These are phyloP conservation scores for Linum trigynum DNA, from an alignment of 345 rosid species.

Conservation along the genomic window DNA sequence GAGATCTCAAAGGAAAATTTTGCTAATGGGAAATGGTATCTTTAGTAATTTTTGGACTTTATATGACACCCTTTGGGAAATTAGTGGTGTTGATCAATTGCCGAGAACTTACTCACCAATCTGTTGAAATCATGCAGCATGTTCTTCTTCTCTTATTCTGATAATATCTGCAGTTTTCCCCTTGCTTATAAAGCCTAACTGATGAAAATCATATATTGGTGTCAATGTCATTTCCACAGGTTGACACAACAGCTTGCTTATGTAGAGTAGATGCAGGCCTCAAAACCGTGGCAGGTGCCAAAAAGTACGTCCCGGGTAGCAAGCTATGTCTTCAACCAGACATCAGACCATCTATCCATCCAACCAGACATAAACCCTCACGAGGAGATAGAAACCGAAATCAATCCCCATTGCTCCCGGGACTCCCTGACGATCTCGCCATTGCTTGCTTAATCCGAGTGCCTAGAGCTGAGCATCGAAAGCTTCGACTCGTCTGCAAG, in stretches of 20 bases:
- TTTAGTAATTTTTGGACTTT: no score
- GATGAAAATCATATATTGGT: no score
- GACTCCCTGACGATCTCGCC: conserved; percentile 76
- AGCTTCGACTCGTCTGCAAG: conserved; percentile 65
- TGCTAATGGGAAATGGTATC: no score
- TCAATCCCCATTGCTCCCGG: conserved; percentile 64
- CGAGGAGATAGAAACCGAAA: conserved; percentile 53
- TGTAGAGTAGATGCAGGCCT: conserved; percentile 73
- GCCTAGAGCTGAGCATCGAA: conserved; percentile 54
- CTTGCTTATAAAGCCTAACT: no score
- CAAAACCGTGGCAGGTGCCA: conserved; percentile 65
- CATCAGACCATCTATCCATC: conserved; percentile 66
- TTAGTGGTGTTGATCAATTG: neutral
- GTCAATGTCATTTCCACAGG: conserved; percentile 29
- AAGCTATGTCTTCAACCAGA: conserved; percentile 67
- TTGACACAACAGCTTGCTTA: conserved; percentile 62
- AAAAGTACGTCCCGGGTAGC: conserved; percentile 57
- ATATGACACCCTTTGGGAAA: neutral
- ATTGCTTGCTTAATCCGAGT: conserved; percentile 69
- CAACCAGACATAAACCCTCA: conserved; percentile 42
- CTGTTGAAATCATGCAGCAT: no score
- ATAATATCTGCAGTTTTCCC: neutral
- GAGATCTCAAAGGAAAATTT: neutral
- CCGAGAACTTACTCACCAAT: no score
- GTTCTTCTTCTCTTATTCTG: neutral